Conservation (phyloP, 352 stramenopile genomes). For the Globisporangium lucens region DNA sequence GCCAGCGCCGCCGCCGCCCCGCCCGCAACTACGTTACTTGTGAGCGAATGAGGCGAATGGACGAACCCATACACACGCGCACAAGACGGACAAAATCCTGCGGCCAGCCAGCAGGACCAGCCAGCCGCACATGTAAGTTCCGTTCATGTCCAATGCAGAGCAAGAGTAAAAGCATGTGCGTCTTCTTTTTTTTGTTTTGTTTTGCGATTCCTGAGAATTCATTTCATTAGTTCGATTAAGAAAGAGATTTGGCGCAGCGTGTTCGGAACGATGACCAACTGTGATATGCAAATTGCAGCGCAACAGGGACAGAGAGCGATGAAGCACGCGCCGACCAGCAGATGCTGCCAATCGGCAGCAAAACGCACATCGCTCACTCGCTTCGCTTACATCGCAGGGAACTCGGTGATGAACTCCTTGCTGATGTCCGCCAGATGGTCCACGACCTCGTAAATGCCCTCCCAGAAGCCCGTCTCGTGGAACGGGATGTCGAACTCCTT, state of each 20-base stretch:
- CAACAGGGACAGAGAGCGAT: background rate
- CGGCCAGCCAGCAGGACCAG: background rate
- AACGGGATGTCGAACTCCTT: conserved; percentile 96
- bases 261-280: conserved; percentile 10
- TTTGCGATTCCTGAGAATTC: conserved; percentile 8
- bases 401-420: conserved; percentile 95
- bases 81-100: conserved; percentile 9
- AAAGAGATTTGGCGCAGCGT: conserved; percentile 1
- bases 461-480: conserved; percentile 94
- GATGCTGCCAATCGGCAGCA: background rate
- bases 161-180: background rate
- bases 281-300: conserved; percentile 4
- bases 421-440: conserved; percentile 91
- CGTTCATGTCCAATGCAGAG: background rate
- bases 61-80: background rate
- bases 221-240: conserved; percentile 6
- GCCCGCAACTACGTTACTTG: conserved; percentile 42
- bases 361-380: background rate
- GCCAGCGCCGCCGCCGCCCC: conserved; percentile 54
- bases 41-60: conserved; percentile 1
- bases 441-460: conserved; percentile 94
- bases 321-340: no score
- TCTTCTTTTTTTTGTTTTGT: background rate
- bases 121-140: conserved; percentile 6
- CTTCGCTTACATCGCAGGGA: conserved; percentile 96